phyloP scores from a whole-genome alignment of 1,284 basidiomycete genomes.

The Apiotrichum mycotoxinovorans region DNA sequence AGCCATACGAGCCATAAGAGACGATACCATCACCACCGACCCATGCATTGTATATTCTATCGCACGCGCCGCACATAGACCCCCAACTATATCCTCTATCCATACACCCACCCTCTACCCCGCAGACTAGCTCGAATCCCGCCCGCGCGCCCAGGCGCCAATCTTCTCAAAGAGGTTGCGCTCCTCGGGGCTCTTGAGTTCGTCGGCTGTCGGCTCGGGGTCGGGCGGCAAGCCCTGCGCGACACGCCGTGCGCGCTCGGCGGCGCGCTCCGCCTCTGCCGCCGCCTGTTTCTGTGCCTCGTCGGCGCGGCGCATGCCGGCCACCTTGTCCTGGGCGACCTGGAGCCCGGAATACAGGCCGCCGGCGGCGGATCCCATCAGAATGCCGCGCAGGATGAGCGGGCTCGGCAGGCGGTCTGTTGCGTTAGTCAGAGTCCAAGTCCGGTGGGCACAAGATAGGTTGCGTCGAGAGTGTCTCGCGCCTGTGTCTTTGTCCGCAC shows the following conservation, averaged over 20 bases:
- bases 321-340: conserved; percentile 36
- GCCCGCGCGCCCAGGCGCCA: neutral
- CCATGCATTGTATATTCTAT: too few relatives aligned
- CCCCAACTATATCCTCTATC: neutral
- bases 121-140: neutral
- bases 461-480: too few relatives aligned
- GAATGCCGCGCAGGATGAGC: conserved; percentile 32
- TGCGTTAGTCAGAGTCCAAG: neutral
- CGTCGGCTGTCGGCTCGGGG: neutral
- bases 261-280: neutral
- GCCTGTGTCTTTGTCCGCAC: too few relatives aligned
- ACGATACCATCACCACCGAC: too few relatives aligned
- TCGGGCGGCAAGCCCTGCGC: conserved; percentile 1
- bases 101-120: neutral
- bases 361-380: conserved; percentile 40
- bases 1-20: too few relatives aligned
- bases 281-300: conserved; percentile 4
- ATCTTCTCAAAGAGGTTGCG: conserved; percentile 1
- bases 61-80: too few relatives aligned
- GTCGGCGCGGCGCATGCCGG: conserved; percentile 21
- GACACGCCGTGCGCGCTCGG: neutral
- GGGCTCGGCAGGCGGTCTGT: conserved; percentile 43
- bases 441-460: neutral
- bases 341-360: conserved; percentile 30
- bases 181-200: neutral